Evolutionary conservation across 2,329 filamentous ascomycete genomes (phyloP), one percentile per base, ranked within the genome.

Genomic region (Albophoma yamanashiensis): DNA sequence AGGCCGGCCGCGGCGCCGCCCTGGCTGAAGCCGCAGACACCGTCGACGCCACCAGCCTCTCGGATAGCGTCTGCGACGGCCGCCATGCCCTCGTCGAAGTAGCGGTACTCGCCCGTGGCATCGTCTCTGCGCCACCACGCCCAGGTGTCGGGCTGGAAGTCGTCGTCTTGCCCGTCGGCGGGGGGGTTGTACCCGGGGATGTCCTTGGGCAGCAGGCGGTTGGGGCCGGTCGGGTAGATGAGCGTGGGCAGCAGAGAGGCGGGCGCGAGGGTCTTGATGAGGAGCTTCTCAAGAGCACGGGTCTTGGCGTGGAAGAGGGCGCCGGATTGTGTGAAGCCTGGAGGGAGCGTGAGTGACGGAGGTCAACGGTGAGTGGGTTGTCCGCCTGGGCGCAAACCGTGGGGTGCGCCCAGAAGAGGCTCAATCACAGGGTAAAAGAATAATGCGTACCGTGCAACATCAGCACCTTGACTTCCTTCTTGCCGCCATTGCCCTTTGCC

Each of bases 241-340:
- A 91, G 79, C 4, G 73, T 78, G 64, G 78, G 81, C 59, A 71
- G 79, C 67, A 83, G 71, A 65, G 78, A 77, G 59, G 82, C 75
- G 53, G 86, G 81, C 2, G 81, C 74, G 64, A 97, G 88, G 36
- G 84, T 77, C 70, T 96, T 96, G 62, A 79, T 74, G 60, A 97
- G 82, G 59, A 87, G 79, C 74, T 97, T 96, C 67, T 92, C 85
- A 1, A 97, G 79, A 14, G 91, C 91, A 72, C 91, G 89, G 55
- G 91, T 95, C 78, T 97, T 97, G 73, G 88, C 84, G 71, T 85
- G 88, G 82, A 97, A 97, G 64, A 92, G 79, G 4, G 87, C 75
- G 4, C 92, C 92, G 36, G 90, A 95, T 79, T 97, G 93, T 9
- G 93, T 96, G 82, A 87, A 97, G 74, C 93, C 89, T 87, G 60